These are phyloP conservation scores for Kappamyces sp. DNA, from an alignment of 192 early-diverging fungal genomes.

Conservation along the genomic window DNA sequence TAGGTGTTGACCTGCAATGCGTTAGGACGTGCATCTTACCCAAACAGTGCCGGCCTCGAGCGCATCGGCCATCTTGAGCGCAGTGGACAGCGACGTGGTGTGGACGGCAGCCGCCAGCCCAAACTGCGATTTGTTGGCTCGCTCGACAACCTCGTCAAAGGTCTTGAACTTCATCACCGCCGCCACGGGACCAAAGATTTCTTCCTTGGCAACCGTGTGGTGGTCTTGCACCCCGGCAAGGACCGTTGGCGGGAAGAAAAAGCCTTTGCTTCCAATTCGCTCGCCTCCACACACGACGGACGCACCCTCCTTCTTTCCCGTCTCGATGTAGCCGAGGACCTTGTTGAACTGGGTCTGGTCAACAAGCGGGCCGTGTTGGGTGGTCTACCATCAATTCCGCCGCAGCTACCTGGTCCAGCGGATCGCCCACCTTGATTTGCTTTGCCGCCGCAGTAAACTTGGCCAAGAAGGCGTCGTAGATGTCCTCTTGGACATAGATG, in stretches of 20 bases:
- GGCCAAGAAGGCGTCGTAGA: conserved; percentile 39
- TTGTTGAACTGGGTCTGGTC: conserved; percentile 46
- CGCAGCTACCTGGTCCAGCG: conserved; percentile 18
- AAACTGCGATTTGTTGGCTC: conserved; percentile 69
- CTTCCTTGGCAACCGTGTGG: conserved; percentile 68
- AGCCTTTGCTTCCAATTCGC: conserved; percentile 7
- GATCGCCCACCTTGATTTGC: conserved; percentile 37
- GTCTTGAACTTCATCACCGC: conserved; percentile 35
- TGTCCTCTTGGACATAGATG: conserved; percentile 45
- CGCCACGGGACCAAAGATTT: conserved; percentile 86
- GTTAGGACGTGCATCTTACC: not conserved
- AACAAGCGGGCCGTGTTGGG: conserved; percentile 47
- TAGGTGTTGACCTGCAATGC: conserved; percentile 28
- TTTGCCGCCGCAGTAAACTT: conserved; percentile 19
- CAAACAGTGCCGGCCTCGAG: conserved; percentile 44
- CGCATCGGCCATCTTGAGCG: conserved; percentile 24
- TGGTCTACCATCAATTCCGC: not conserved
- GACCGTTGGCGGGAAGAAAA: conserved; percentile 61
- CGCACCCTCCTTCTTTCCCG: conserved; percentile 44
- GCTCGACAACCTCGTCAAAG: conserved; percentile 73
- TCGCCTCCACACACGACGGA: conserved; percentile 29
- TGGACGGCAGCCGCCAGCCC: conserved; percentile 87
- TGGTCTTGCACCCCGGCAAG: conserved; percentile 52
- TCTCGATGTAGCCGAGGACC: conserved; percentile 55
- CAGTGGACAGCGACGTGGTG: conserved; percentile 59